Conservation (phyloP, 371 early-diverging fungal genomes). For the Syncephalastrum contaminatum region DNA sequence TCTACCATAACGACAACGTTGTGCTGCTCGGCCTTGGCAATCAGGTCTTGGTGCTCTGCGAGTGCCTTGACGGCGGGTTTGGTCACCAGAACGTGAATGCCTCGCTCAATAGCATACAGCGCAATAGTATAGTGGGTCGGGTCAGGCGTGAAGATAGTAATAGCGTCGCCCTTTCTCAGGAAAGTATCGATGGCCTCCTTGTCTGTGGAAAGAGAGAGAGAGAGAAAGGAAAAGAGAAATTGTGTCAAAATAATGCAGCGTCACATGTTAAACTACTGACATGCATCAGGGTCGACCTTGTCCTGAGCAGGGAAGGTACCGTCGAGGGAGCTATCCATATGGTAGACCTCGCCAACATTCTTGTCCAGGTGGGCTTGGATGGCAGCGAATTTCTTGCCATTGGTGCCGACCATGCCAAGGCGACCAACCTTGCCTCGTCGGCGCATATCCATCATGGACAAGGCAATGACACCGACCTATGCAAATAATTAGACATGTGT, state of each 20-base stretch:
- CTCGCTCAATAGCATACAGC: constrained; percentile 40
- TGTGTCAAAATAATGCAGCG: not conserved
- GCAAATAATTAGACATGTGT: not conserved
- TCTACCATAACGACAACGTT: constrained; percentile 45
- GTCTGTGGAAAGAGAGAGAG: constrained; percentile 15
- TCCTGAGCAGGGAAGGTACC: constrained; percentile 31
- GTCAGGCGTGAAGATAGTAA: constrained; percentile 56
- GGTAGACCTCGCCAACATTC: constrained; percentile 30
- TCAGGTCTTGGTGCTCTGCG: constrained; percentile 34
- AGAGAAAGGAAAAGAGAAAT: not conserved
- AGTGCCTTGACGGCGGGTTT: constrained; percentile 51
- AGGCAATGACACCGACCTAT: constrained; percentile 40
- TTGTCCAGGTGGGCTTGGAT: constrained; percentile 29
- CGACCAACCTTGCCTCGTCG: constrained; percentile 34
- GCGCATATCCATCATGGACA: constrained; percentile 49
- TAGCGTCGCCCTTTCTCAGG: constrained; percentile 40
- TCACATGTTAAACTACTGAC: constrained; percentile 14
- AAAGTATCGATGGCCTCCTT: constrained; percentile 42
- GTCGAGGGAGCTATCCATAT: constrained; percentile 29
- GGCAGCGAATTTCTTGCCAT: constrained; percentile 36
- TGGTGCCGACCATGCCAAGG: constrained; percentile 43
- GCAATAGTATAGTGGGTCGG: constrained; percentile 51
- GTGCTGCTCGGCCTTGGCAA: constrained; percentile 34
- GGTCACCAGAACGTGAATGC: constrained; percentile 47
- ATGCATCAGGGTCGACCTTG: constrained; percentile 32